Base-by-base conservation (phyloP, 768 basidiomycete species). In the Kwoniella pini region DNA sequence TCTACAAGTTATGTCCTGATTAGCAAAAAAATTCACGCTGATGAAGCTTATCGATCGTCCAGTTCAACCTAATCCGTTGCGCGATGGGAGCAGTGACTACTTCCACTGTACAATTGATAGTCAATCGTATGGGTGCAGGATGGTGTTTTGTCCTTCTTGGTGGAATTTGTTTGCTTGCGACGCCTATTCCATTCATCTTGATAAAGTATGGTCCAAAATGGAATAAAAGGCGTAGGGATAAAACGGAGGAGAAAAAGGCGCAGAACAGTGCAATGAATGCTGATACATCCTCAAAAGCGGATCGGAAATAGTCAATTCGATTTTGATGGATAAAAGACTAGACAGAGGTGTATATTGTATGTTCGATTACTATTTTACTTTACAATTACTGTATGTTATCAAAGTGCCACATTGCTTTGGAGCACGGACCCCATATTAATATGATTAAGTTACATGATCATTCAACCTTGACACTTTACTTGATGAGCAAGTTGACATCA, bases 41-140 rank as follows among this genome's bases (percentile, higher is more conserved):
- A 46, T 31, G 24, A 19, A 43, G 4, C 11, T 13, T 21, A 27
- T 15, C 6, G 13, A 17, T 10, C n/a, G 12, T 38, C 10, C 61
- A 77, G 75, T 74, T 77, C 61, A 78, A 78, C 53, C 69, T 78
- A 10, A 69, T 74, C 11, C 64, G 77, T 24, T 78, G 77, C 46
- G 48, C 75, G 1, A 62, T 76, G 24, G 77, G 74, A 12, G 77
- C 77, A 9, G 66, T 69, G 4, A 69, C 69, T 0, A 68, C 68
- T n/a, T 64, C 72, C 7, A 61, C 72, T 46, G 70, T 75, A 21
- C 66, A 72, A 31, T 46, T 72, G 19, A 61, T 52, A 39, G 54
- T 30, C 11, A 31, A 63, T 12, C 53, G 64, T 9, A 50, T 77
- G 30, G 65, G 67, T 7, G 58, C 72, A 19, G 76, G 76, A 22